Evolutionary conservation across 495 filamentous ascomycete genomes (phyloP), one percentile per base, ranked within the genome.

Genomic region (Penicillium ochrochloron): DNA sequence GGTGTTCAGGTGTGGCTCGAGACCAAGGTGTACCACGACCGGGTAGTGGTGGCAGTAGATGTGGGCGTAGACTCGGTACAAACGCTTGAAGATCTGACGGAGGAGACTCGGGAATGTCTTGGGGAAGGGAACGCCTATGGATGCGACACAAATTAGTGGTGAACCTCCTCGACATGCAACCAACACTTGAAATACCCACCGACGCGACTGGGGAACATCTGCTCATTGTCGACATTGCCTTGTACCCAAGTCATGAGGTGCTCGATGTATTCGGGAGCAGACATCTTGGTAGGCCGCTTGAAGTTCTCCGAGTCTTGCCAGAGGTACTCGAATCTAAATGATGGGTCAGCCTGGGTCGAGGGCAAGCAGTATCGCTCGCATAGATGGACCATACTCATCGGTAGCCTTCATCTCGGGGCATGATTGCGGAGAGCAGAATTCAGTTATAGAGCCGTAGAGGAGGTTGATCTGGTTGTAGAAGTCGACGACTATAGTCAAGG

Each of bases 401-500:
- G 95, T 98, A 29, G 95, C 95, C 79, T 99, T 99, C 95, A 99
- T 99, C 80, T 98, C 95, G 3, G 94, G 95, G 75, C 95, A 99
- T 57, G 93, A 92, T 68, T 92, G 90, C 29, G 95, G 95, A 27
- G 95, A 98, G 82, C 95, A 99, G 79, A 98, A 99, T 71, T 99
- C 95, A 59, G 95, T 99, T 74, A 99, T 97, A 60, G 95, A 94
- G 63, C 95, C 95, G 76, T 99, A 99, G 59, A 99, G 90, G 29
- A 99, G 88, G 80, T 99, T 99, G 76, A 98, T 95, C 76, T 99
- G 95, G 80, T 98, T 99, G 87, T 98, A 99, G 79, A 99, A 99
- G 76, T 99, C 95, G 80, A 99, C 95, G 73, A 99, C 94, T 97
- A 68, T 50, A 52, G 29, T 44, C 34, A 39, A 31, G 34, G 29